A percentile compares a stretch with the other conserved stretches of the same genome.
Evolutionary conservation across 768 basidiomycete species (phyloP).

Genomic region (Russula sp.): DNA sequence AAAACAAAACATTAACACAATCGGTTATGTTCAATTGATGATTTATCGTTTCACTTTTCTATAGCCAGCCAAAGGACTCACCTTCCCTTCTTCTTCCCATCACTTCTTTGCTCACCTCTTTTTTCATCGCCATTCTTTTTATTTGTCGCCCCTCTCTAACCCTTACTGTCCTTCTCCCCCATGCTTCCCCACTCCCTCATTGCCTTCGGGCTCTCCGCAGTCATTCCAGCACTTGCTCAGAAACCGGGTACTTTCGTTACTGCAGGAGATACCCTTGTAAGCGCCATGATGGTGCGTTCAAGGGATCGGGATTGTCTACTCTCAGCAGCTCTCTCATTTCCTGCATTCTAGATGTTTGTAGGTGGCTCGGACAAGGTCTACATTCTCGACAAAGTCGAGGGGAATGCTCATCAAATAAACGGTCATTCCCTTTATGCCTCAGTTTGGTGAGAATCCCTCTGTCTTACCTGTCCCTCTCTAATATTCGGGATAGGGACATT

Average conservation of each 20-base stretch:
- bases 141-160: background rate
- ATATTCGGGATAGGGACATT: conserved; percentile 47
- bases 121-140: background rate
- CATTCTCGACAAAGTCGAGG: conserved; percentile 88
- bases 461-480: background rate
- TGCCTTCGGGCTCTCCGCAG: conserved; percentile 40
- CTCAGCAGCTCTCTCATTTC: background rate
- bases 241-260: conserved; percentile 30
- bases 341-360: conserved; percentile 58
- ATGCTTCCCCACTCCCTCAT: conserved; percentile 34
- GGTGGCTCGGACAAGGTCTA: conserved; percentile 79
- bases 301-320: background rate
- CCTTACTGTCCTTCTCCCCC: background rate
- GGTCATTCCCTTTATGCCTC: conserved; percentile 73
- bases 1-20: too few relatives aligned
- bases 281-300: conserved; percentile 48
- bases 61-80: too few relatives aligned
- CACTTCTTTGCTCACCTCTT: background rate
- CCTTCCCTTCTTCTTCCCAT: too few relatives aligned
- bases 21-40: too few relatives aligned
- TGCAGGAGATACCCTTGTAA: conserved; percentile 39
- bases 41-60: too few relatives aligned
- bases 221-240: conserved; percentile 26
- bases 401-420: conserved; percentile 57
- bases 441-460: conserved; percentile 44